Evolutionary conservation across 2,329 filamentous ascomycete genomes (phyloP), one percentile per base, ranked within the genome.

Genomic region (Verticillium longisporum): DNA sequence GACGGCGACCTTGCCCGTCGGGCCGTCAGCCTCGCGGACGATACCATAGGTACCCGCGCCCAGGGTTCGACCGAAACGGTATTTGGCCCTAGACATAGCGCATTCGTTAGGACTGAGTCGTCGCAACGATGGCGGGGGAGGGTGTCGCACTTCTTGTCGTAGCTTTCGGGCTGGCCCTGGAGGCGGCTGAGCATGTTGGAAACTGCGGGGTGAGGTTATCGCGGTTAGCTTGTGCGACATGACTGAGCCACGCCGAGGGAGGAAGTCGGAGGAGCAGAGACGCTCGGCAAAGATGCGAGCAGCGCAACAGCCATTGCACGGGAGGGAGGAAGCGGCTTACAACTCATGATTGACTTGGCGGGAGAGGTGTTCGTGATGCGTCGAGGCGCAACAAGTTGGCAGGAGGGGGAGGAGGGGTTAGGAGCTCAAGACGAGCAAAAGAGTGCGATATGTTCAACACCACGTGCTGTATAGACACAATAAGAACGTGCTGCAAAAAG

Each of bases 21-120:
- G 86, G 68, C 91, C 85, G 64, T 97, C 92, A 63, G 95, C 95
- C 78, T 99, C 95, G 69, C 95, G 88, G 71, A 99, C 95, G 71
- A 99, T 96, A 72, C 95, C 95, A 82, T 99, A 99, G 70, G 95
- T 99, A 69, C 95, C 95, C 64, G 95, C 95, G 72, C 95, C 95
- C 62, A 99, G 85, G 26, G 94, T 98, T 74, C 89, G 88, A 70
- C 95, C 95, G 76, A 99, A 97, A 68, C 84, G 88, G 77, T 99
- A 99, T 75, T 89, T 91, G 65, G 91, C 81, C 77, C 91, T 95
- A 73, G 21, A 61, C 58, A 26, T 64, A 65, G 61, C 59, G 38
- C 62, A 66, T 55, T 53, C 57, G 54, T 32, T 57, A 61, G 67
- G 18, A 33, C 55, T 61, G 60, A 59, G 66, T 62, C 55, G 37